Base-by-base conservation (phyloP, 2,329 filamentous ascomycete genomes). In the Botrytis squamosa region DNA sequence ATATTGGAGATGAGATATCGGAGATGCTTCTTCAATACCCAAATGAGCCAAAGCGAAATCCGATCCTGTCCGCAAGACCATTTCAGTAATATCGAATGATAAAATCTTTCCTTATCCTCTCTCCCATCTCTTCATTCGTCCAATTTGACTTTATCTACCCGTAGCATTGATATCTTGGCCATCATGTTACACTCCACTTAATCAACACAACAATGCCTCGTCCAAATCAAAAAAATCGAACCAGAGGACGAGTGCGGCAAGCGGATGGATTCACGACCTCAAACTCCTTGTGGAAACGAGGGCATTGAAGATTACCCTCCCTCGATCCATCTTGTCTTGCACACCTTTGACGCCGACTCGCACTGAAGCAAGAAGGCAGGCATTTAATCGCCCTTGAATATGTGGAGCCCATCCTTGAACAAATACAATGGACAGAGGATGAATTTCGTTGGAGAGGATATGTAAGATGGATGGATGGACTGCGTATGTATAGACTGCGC, bases 301-400 rank as follows among this genome's bases (percentile, higher is more conserved):
- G 64, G 64, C 46, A 67, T 52, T 52, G 36, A n/a, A 67, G 64
- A 67, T 40, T 3, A 29, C 6, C 33, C 14, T 25, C 9, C 25
- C 14, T 63, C 16, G 25, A 6, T 18, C 14, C 33, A 38, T 67
- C 25, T 38, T 7, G 40, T 67, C 25, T 38, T 7, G 40, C 20
- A 52, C 52, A 67, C 46, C 40, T 52, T 67, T 67, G 64, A 67
- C 64, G 64, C 64, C 46, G 64, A 38, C 44, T 52, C n/a, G 29
- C n/a, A 4, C 22, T 49, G 9, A 25, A 12, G 49, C 22, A 52
- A n/a, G 46, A 20, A 12, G 38, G n/a, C 8, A 40, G 40, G 33
- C 59, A 62, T 62, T 38, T 62, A 52, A 33, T 49, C 29, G 33
- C 64, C 22, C 22, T 7, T 29, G 44, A 38, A 38, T 9, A 25